Evolutionary conservation across 208 protist genomes (phyloP), one percentile per base, ranked within the genome.

Genomic region (Trypanosoma boissoni): DNA sequence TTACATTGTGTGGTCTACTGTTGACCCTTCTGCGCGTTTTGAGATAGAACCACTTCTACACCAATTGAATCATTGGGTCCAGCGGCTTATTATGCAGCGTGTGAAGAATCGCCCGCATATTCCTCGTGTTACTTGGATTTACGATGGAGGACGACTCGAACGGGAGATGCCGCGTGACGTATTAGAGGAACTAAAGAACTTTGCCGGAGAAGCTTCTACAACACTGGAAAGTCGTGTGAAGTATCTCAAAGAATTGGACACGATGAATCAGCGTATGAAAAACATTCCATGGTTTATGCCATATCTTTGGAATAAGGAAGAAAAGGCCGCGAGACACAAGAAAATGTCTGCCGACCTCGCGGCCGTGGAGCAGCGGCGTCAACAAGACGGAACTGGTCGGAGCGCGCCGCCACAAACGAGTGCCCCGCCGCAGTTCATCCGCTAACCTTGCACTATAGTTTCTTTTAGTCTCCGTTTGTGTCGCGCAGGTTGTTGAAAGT

Each of bases 231-330:
- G 48, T 26, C 84, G 87, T n/a, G 85, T 96, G 31, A 83, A 88
- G 72, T 91, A 96, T 61, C 59, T 96, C 14, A 90, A 91, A 69
- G 79, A 93, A 76, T 71, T 96, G 48, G 90, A 94, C 67, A 91
- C 90, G 28, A 78, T 94, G 46, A 90, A 96, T 28, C 86, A 92
- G 66, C 83, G 85, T 37, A 92, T 96, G 84, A 86, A 86, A 39
- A 69, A 81, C 48, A 88, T 94, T 39, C 90, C 90, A 50, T 96
- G 90, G 87, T 96, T 94, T 65, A 96, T 96, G 90, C 90, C 90
- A 27, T 96, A 96, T 64, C 64, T 96, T 28, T 96, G 90, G 87
- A 86, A 70, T 57, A 96, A 96, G 69, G 90, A 96, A 45, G 85
- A 92, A 41, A 91, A 90, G 68, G 84, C 84, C 0, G 56, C 14